phyloP scores from a whole-genome alignment of 176 grass and related monocot genomes.

The Saccharum spontaneum region DNA sequence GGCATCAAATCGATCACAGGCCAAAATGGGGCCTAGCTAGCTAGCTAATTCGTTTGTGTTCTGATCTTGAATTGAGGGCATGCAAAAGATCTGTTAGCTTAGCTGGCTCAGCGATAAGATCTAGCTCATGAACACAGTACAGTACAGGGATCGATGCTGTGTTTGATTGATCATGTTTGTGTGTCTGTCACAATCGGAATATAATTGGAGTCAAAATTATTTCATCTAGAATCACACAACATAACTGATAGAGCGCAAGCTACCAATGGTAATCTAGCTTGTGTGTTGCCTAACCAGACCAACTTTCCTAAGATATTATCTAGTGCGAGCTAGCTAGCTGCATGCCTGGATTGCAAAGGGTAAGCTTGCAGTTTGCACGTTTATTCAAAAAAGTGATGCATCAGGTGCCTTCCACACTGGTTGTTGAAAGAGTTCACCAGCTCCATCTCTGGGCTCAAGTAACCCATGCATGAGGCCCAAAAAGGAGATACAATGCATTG shows the following conservation, averaged over 20 bases:
- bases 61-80: not conserved
- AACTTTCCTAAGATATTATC: not conserved
- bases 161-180: not conserved
- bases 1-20: not conserved
- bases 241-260: not conserved
- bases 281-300: not conserved
- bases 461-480: not conserved
- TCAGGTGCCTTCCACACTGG: slow-evolving; percentile 12
- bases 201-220: not conserved
- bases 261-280: not conserved
- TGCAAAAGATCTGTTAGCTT: not conserved
- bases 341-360: not conserved
- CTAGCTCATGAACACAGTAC: not conserved
- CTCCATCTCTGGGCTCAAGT: no score
- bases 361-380: not conserved
- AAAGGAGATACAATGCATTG: not conserved
- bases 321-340: not conserved
- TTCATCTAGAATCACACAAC: not conserved
- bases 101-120: not conserved
- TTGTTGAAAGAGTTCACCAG: not conserved
- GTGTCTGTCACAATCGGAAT: not conserved
- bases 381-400: slow-evolving; percentile 17
- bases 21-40: not conserved
- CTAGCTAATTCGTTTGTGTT: not conserved
- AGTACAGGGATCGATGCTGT: not conserved